Evolutionary conservation across 2,329 filamentous ascomycete species (phyloP), one percentile per base, ranked within the genome.

Genomic region (Huntiella moniliformis): DNA sequence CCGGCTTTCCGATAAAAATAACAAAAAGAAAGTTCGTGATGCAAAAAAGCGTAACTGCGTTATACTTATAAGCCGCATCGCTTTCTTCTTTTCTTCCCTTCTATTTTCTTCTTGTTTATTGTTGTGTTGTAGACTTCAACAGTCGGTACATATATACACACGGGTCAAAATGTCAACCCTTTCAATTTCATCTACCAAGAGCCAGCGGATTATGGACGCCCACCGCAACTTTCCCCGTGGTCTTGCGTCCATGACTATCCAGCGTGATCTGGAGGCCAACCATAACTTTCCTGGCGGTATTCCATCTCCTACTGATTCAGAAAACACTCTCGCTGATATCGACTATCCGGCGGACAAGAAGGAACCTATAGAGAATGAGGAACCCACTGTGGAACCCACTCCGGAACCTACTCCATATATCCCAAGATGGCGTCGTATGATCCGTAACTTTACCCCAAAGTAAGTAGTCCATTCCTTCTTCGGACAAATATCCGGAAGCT

Each of bases 391-490:
- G 22, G 15, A 28, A 8, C 22, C 37, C 6, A 10, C 22, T 28
- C 32, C 35, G 8, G 22, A 38, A 28, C 47, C 31, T 4, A 22
- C 35, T 15, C 35, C n/a, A 8, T 28, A 4, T 8, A 13, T 49
- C 10, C 39, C 44, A 3, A 37, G 63, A 10, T 67, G 64, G 64
- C 55, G 64, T 48, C 61, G 61, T 49, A 61, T 70, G 35, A 60
- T 70, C 34, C 63, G 66, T 46, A 68, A 73, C 54, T 73, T 73
- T 52, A 71, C 66, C 18, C 70, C 70, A 18, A 72, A 68, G 67
- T 71, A 57, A 55, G 67, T 59, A 8, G 28, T 4, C 13, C 32
- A 16, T 13, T 28, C 31, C 5, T 32, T 15, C 37, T 22, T 16
- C 15, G 12, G 16, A 7, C 12, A 3, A 12, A 10, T 6, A 34